Conservation (phyloP, 306 rosid genomes). For the Datisca glomerata region DNA sequence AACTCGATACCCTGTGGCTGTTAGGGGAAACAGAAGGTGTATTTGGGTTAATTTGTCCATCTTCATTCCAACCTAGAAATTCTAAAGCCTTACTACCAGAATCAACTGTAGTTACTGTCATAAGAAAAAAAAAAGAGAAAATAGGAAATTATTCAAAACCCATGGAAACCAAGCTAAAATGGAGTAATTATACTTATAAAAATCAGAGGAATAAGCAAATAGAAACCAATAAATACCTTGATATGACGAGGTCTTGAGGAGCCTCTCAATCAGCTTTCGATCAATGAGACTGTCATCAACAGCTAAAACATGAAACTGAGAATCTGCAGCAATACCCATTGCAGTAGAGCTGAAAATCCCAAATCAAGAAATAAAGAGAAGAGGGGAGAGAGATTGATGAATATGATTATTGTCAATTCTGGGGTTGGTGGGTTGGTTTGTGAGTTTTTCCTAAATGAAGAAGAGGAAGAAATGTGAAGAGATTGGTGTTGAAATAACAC, state of each 20-base stretch:
- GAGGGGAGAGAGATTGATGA: background rate
- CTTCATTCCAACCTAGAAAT: constrained; percentile 57
- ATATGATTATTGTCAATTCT: too few relatives aligned
- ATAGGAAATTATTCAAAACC: constrained; percentile 1
- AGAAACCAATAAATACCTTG: constrained; percentile 36
- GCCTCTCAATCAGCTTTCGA: constrained; percentile 69
- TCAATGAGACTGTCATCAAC: constrained; percentile 88
- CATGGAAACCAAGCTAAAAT: background rate
- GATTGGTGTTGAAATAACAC: constrained; percentile 48
- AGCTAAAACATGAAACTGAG: constrained; percentile 84
- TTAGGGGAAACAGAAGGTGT: constrained; percentile 33
- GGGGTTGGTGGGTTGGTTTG: too few relatives aligned
- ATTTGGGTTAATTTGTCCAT: constrained; percentile 36
- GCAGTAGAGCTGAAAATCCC: constrained; percentile 17
- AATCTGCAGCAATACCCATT: constrained; percentile 74
- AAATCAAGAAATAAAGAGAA: constrained; percentile 3
- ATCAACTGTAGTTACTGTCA: constrained; percentile 91
- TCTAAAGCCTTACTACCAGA: constrained; percentile 94
- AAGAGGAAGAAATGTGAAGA: constrained; percentile 16
- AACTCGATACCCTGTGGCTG: constrained; percentile 38
- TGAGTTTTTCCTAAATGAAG: constrained; percentile 8
- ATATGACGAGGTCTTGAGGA: constrained; percentile 75
- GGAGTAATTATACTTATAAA: too few relatives aligned
- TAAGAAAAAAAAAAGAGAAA: constrained; percentile 3
- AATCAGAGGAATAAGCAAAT: background rate